These are phyloP conservation scores for Gilbertella persicaria DNA, from an alignment of 371 early-diverging fungal species.

Conservation along the genomic window DNA sequence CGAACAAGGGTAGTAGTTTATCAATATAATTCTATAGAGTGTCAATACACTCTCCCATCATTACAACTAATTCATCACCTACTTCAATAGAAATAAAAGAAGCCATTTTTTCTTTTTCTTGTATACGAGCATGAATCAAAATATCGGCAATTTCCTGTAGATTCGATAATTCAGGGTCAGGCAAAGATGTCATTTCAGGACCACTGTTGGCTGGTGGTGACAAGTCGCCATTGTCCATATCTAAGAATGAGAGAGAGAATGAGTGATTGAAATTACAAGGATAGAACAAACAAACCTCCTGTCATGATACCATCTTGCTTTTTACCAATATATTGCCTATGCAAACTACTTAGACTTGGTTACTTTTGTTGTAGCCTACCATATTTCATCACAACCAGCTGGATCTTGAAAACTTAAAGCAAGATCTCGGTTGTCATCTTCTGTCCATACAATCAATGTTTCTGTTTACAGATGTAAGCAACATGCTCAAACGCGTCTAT, in stretches of 20 bases:
- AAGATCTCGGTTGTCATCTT: slow-evolving; percentile 73
- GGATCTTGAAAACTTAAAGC: slow-evolving; percentile 92
- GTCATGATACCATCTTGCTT: slow-evolving; percentile 15
- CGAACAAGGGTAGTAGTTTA: slow-evolving; percentile 71
- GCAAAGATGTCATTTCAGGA: slow-evolving; percentile 35
- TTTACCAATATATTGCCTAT: slow-evolving; percentile 14
- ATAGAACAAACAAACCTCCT: slow-evolving; percentile 13
- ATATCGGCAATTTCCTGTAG: slow-evolving; percentile 60
- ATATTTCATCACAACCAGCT: slow-evolving; percentile 78
- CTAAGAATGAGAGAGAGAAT: not conserved
- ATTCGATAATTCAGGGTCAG: slow-evolving; percentile 65
- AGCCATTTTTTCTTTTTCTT: slow-evolving; percentile 55
- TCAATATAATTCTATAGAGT: slow-evolving; percentile 65
- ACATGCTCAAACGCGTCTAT: not conserved
- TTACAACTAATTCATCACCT: slow-evolving; percentile 17
- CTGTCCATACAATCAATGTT: slow-evolving; percentile 93
- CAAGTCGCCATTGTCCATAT: slow-evolving; percentile 3
- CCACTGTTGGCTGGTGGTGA: not conserved
- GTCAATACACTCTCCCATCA: not conserved
- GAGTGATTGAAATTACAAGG: not conserved
- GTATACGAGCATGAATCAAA: slow-evolving; percentile 48
- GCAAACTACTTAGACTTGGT: not conserved
- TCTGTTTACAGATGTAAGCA: slow-evolving; percentile 55
- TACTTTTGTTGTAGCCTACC: slow-evolving; percentile 52
- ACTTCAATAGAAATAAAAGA: slow-evolving; percentile 51